Evolutionary conservation across 148 eudicot genomes (phyloP).

Genomic region (Rhododendron vialii): DNA sequence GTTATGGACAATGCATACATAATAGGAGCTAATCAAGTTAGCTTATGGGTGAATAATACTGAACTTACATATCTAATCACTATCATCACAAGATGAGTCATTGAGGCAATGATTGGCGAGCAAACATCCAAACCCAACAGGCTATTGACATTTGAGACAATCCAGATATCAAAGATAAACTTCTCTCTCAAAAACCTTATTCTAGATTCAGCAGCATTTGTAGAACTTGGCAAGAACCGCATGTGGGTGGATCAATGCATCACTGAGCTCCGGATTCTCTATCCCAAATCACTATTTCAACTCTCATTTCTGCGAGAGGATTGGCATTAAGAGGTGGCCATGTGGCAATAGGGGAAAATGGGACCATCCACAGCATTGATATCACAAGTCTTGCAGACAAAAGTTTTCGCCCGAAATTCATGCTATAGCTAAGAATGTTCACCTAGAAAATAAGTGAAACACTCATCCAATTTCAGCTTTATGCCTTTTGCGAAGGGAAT

Average conservation of each 20-base stretch:
- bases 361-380: slow-evolving; percentile 1
- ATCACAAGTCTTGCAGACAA: neutral
- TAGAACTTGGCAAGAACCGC: neutral
- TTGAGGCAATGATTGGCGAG: neutral
- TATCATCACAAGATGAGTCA: neutral
- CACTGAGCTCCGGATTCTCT: neutral
- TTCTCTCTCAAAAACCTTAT: neutral
- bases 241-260: neutral
- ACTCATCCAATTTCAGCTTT: neutral
- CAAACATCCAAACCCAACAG: neutral
- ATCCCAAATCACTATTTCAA: neutral
- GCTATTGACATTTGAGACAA: neutral
- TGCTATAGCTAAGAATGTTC: neutral
- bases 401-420: neutral
- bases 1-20: neutral
- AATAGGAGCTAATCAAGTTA: neutral
- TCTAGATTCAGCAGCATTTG: neutral
- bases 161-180: neutral
- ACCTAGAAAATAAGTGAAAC: neutral
- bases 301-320: neutral
- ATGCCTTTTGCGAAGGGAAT: neutral
- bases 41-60: neutral
- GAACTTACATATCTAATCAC: neutral
- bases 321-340: neutral
- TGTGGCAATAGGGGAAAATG: neutral